A percentile compares a stretch with the other conserved stretches of the same genome.
phyloP scores from a whole-genome alignment of 2,329 filamentous ascomycete species.

The Cytospora piceicola region DNA sequence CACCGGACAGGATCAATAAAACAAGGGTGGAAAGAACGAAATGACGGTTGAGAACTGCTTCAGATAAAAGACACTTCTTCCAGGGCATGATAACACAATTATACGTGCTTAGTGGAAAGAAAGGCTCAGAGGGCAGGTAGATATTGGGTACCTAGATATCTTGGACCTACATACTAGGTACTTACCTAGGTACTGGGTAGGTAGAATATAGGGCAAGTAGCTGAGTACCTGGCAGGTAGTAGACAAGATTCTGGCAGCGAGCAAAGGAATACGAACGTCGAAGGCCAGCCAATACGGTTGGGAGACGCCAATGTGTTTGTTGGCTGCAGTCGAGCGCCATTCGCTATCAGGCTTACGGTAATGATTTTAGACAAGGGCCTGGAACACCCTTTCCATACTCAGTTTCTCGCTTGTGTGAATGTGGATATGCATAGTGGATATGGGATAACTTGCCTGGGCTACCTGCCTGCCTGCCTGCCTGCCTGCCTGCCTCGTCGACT shows the following conservation, averaged over 20 bases:
- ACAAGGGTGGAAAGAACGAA: neutral
- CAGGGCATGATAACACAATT: neutral
- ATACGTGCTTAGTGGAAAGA: neutral
- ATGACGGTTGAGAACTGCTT: neutral
- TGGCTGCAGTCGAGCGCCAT: neutral
- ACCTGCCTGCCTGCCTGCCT: too few species aligned
- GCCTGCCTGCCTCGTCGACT: neutral
- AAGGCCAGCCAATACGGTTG: neutral
- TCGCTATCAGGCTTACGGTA: neutral
- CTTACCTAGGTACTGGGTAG: neutral
- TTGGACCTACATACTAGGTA: too few species aligned
- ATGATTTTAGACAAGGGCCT: neutral
- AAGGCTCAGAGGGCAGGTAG: neutral
- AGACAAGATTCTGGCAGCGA: neutral
- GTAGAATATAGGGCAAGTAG: neutral
- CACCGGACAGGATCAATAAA: neutral
- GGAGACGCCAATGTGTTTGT: neutral
- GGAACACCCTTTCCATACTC: neutral
- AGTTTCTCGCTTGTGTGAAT: neutral
- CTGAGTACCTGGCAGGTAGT: neutral
- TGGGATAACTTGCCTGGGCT: neutral
- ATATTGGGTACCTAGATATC: neutral
- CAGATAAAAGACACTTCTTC: neutral
- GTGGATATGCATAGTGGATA: neutral
- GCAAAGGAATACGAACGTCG: neutral